phyloP scores from a whole-genome alignment of 139 green algal genomes.

The Chlorella sp. region DNA sequence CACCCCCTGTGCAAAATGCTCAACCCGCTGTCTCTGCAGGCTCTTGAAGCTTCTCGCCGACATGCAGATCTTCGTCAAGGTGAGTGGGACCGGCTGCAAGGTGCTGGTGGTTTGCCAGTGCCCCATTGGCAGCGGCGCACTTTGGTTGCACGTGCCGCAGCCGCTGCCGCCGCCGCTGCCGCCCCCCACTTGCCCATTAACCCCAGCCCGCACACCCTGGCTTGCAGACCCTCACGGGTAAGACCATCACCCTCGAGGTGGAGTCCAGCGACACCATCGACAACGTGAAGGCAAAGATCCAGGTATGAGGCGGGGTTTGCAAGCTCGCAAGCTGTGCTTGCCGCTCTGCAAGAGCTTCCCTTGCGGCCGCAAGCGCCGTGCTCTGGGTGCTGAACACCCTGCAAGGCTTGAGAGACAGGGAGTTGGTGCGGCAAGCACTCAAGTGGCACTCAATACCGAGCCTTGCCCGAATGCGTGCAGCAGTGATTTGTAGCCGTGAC shows the following conservation, averaged over 20 bases:
- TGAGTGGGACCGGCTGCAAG: no score
- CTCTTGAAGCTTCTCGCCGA: background rate
- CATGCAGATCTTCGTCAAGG: constrained; percentile 90
- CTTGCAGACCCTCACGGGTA: constrained; percentile 88
- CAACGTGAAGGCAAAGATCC: constrained; percentile 95
- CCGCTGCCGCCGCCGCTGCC: background rate
- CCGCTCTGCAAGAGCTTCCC: background rate
- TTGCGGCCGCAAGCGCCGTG: background rate
- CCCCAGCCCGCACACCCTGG: background rate
- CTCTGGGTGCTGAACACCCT: background rate
- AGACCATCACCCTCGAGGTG: constrained; percentile 93
- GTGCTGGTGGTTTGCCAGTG: no score
- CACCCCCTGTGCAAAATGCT: no score
- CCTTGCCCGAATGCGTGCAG: no score
- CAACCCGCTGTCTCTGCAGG: no score
- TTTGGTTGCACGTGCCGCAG: background rate
- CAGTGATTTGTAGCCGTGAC: no score
- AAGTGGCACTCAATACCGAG: no score
- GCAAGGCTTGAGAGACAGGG: no score
- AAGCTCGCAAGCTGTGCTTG: background rate
- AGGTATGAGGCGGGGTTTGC: background rate
- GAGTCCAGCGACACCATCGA: constrained; percentile 85
- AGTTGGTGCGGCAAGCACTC: no score
- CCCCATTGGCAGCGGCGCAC: constrained; percentile 67
- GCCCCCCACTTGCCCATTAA: background rate